Conservation (phyloP, 2,329 filamentous ascomycete genomes). For the Diplodia seriata region DNA sequence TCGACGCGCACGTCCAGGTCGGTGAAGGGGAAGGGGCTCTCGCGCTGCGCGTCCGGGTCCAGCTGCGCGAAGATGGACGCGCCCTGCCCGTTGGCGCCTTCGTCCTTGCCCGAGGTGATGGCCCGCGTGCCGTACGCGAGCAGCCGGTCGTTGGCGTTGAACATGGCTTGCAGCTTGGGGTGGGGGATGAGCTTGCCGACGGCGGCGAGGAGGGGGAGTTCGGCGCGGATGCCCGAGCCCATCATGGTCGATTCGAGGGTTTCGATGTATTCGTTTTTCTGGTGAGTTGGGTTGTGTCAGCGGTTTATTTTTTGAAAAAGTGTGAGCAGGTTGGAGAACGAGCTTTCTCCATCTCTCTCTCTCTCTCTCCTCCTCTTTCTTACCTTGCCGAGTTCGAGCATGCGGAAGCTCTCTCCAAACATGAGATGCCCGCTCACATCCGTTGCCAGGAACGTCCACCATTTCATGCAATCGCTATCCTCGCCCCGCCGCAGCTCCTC, state of each 20-base stretch:
- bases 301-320: too few species aligned
- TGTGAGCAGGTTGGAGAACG: too few species aligned
- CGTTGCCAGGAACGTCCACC: constrained; percentile 62
- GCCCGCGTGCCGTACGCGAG: constrained; percentile 42
- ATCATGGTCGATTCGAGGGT: constrained; percentile 47
- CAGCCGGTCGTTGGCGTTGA: constrained; percentile 46
- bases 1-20: constrained; percentile 45
- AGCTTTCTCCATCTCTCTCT: too few species aligned
- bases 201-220: constrained; percentile 46
- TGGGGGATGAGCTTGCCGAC: constrained; percentile 43
- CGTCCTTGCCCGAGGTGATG: constrained; percentile 39
- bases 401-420: constrained; percentile 63
- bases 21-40: constrained; percentile 41
- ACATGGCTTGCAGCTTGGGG: constrained; percentile 42
- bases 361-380: constrained; percentile 21
- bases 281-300: background rate
- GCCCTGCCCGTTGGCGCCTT: constrained; percentile 38
- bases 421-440: constrained; percentile 62
- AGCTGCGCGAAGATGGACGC: constrained; percentile 46
- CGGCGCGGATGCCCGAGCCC: constrained; percentile 47
- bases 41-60: constrained; percentile 43
- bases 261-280: constrained; percentile 48
- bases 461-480: constrained; percentile 58
- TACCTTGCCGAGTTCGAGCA: constrained; percentile 60
- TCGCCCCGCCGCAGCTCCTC: constrained; percentile 53